Base-by-base conservation (phyloP, 768 basidiomycete species). In the Hericium alpestre region DNA sequence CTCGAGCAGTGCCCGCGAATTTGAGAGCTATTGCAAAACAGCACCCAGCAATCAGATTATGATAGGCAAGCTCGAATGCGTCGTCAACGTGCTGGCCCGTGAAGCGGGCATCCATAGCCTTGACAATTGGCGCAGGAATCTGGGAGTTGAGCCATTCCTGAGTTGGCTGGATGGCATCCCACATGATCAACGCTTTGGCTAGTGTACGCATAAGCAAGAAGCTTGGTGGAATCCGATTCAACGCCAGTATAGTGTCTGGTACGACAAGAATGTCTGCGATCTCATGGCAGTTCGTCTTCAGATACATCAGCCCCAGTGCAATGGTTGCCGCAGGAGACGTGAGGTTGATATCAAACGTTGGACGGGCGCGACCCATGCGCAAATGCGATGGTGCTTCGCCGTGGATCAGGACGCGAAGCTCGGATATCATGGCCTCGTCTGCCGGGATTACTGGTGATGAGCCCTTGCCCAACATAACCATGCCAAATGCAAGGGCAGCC, bases 401-500 rank as follows among this genome's bases (percentile, higher is more conserved):
- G 55, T 89, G 86, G 50, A 95, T 79, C 38, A 93, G 77, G n/a
- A 81, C 68, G 40, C 81, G 83, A 49, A 97, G 70, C 25, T 84
- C 81, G 37, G 79, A 76, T 16, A 94, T 71, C 51, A 90, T 73
- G 11, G 76, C 74, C 57, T 84, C 70, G 61, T 96, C 94, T 1
- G 90, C 90, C 1, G 88, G 87, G 38, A 86, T 83, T 2, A 56
- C 50, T 38, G 54, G 52, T 8, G 78, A 76, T 0, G 82, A 77
- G 1, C 96, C 94, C 63, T 84, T 85, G 6, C 91, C 94, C 15
- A 98, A 79, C 87, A 97, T 95, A 70, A 95, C 87, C 83, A 96
- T 89, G 4, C 96, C 96, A 65, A 96, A 96, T 0, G 90, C 86
- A 32, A 96, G 79, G 9, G 90, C 91, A 2, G 92, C 83, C 2